These are phyloP conservation scores for Zymoseptoria brevis DNA, from an alignment of 2,329 filamentous ascomycete species.

Conservation along the genomic window DNA sequence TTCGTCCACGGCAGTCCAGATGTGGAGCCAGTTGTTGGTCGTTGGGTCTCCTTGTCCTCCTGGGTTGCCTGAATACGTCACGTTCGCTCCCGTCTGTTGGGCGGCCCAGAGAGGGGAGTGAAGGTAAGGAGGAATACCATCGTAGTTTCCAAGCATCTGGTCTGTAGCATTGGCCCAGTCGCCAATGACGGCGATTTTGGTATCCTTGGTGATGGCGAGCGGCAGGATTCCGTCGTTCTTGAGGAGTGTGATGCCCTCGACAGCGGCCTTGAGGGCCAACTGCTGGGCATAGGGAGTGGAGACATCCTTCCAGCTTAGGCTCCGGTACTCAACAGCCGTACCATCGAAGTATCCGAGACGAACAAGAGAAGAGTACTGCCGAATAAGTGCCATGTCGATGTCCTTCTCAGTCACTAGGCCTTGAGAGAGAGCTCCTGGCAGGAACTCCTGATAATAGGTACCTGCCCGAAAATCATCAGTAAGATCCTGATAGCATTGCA, in stretches of 20 bases:
- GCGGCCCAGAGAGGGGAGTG: constrained; percentile 48
- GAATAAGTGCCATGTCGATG: constrained; percentile 43
- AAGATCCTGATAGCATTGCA: too few species aligned
- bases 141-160: constrained; percentile 54
- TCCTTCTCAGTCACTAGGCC: constrained; percentile 39
- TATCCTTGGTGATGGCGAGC: constrained; percentile 30
- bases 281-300: constrained; percentile 46
- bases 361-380: constrained; percentile 49
- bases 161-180: constrained; percentile 51
- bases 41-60: constrained; percentile 28
- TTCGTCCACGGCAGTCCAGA: constrained; percentile 32
- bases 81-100: constrained; percentile 36
- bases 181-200: constrained; percentile 48
- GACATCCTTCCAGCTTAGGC: constrained; percentile 49
- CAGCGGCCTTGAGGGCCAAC: constrained; percentile 48
- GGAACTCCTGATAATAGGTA: constrained; percentile 39
- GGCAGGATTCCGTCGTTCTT: constrained; percentile 48
- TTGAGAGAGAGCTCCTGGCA: constrained; percentile 37
- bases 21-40: constrained; percentile 24
- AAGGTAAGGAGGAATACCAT: constrained; percentile 48
- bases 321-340: constrained; percentile 41
- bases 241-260: constrained; percentile 42
- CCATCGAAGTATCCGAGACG: constrained; percentile 52
- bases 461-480: constrained; percentile 16
- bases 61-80: constrained; percentile 38